Evolutionary conservation across 1,139 yeast genomes (phyloP), one percentile per base, ranked within the genome.

Genomic region (Blastobotrys ciferrii): DNA sequence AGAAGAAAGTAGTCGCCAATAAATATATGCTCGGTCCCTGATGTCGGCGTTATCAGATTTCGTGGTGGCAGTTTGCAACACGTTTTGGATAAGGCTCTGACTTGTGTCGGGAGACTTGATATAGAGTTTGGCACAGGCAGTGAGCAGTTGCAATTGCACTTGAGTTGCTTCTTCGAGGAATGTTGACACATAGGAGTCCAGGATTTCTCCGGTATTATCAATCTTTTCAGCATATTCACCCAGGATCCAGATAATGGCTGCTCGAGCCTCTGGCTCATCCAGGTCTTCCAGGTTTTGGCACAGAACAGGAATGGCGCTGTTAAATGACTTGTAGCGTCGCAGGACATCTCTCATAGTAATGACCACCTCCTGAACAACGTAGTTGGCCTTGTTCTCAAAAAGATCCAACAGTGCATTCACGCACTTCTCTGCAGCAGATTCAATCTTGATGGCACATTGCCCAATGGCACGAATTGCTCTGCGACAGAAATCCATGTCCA

Each of bases 1-100:
- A 25, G 84, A 72, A 0, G 96, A 87, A 51, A 92, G 73, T 51
- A 94, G 73, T 64, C 98, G 81, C 98, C 98, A 92, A 69, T 89
- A 92, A 46, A 92, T 78, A 68, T 84, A 92, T 0, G 97, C 97
- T 69, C 92, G 81, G 68, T 92, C 98, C 61, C 98, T 79, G 36
- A 92, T 87, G 66, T 92, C 98, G 1, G 96, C 86, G 65, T 89
- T 89, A 58, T 88, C 95, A 51, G 89, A 78, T 51, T 82, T 81
- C 50, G 82, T 81, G 1, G 96, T 88, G 11, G 95, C 88, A 49
- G 81, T 72, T 58, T 86, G 88, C 56, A 92, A 74, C 2, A 87
- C 77, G 43, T 74, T 75, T 65, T 91, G 96, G 55, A 92, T 76
- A 30, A 82, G 66, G 14, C 71, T 73, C 45, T 75, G 76, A 31